Evolutionary conservation across 257 asterid species (phyloP), one percentile per base, ranked within the genome.

Genomic region (Rhazya stricta): DNA sequence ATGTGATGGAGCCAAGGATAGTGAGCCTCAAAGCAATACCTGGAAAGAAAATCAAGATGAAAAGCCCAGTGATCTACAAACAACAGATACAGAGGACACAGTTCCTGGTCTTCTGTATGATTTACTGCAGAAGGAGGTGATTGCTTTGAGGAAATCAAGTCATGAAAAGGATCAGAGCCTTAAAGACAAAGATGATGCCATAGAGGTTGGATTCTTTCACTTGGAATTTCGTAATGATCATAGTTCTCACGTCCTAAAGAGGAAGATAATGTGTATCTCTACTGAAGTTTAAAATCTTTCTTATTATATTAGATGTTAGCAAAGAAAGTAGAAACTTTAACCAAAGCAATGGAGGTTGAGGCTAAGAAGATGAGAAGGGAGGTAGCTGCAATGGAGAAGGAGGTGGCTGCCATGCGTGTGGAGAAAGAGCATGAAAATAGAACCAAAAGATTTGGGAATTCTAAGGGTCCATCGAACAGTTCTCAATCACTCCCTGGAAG

Each of bases 321-420:
- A 65, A 94, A 85, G 90, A 94, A 92, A 88, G 99, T 94, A 34
- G 99, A 92, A 72, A 94, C 99, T 74, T 79, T 92, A 87, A 87
- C 99, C 50, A 91, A 90, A 79, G 99, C 99, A 48, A 92, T 94
- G 99, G 99, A 94, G 79, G 96, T 92, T 72, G 99, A 94, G 82
- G 99, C 99, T 70, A 94, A 90, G 79, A 94, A 92, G 89, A 92
- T 94, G 98, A 90, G 98, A 80, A 86, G 98, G 74, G 98, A 94
- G 81, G 98, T 94, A 51, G 94, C 98, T 83, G 95, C 92, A n/a
- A 92, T 94, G 97, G 99, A 94, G 91, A 92, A 94, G 86, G 99
- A 94, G 87, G 99, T 94, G 76, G 88, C 96, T 79, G 97, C 97
- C 73, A 92, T 94, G 95, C 96, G 97, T 48, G 91, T 86, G 74